A percentile compares a stretch with the other conserved stretches of the same genome.
Evolutionary conservation across 2,329 filamentous ascomycete species (phyloP).

Genomic region (Fusarium aywerte): DNA sequence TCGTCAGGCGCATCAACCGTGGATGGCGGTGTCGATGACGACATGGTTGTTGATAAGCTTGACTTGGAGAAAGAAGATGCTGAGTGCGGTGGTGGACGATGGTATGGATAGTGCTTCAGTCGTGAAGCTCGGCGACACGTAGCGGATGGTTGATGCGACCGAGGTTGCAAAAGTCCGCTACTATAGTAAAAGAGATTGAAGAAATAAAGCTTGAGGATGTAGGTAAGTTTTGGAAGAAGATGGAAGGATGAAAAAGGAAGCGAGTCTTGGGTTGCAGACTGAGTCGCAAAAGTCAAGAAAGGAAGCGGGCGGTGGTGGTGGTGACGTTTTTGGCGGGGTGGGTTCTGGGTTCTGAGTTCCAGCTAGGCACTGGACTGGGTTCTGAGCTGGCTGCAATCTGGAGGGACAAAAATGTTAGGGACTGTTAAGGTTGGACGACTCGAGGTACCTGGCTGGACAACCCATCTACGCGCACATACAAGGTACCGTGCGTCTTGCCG

Average conservation of each 20-base stretch:
- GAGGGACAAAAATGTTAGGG: slow-evolving; percentile 5
- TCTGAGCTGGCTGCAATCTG: neutral
- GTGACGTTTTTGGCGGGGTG: slow-evolving; percentile 44
- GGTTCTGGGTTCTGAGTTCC: slow-evolving; percentile 4
- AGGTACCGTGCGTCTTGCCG: slow-evolving; percentile 23
- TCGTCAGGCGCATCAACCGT: slow-evolving; percentile 56
- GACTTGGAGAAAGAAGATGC: slow-evolving; percentile 14
- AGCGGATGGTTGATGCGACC: slow-evolving; percentile 6
- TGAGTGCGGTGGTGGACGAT: slow-evolving; percentile 5
- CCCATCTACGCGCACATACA: slow-evolving; percentile 14
- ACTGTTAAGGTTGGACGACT: slow-evolving; percentile 2
- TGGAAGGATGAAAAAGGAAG: slow-evolving; percentile 8
- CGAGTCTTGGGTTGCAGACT: slow-evolving; percentile 39
- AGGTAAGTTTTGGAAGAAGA: slow-evolving; percentile 6
- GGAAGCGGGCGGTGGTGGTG: slow-evolving; percentile 39
- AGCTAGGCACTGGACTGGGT: neutral
- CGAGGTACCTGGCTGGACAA: slow-evolving; percentile 16
- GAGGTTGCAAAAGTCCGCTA: neutral
- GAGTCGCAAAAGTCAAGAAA: slow-evolving; percentile 45
- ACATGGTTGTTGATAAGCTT: slow-evolving; percentile 48
- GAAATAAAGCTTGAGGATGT: neutral
- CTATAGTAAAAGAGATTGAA: neutral
- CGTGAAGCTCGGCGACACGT: neutral
- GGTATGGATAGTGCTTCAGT: slow-evolving; percentile 7
- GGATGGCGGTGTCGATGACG: slow-evolving; percentile 52